phyloP scores from a whole-genome alignment of 257 asterid genomes.

The Cynanchum wilfordii region DNA sequence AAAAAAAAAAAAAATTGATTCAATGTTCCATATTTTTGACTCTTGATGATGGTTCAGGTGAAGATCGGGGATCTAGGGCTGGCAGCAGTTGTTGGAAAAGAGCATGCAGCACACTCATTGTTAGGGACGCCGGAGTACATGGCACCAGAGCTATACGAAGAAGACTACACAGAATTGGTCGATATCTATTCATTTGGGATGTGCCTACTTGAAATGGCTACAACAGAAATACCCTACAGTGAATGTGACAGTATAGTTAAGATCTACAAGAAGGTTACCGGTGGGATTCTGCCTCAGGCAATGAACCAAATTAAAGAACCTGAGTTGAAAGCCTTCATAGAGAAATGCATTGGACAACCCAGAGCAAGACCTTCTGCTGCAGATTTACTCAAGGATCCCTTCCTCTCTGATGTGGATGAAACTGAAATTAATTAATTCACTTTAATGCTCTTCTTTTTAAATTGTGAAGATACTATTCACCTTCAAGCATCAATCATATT shows the following conservation, averaged over 20 bases:
- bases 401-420: slow-evolving; percentile 44
- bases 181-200: slow-evolving; percentile 75
- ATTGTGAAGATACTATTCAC: too few relatives aligned
- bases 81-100: slow-evolving; percentile 59
- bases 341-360: slow-evolving; percentile 68
- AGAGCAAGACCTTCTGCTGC: slow-evolving; percentile 66
- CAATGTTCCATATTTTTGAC: too few relatives aligned
- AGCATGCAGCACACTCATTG: slow-evolving; percentile 54
- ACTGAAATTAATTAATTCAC: neutral
- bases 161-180: slow-evolving; percentile 52
- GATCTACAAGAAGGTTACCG: slow-evolving; percentile 59
- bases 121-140: slow-evolving; percentile 84
- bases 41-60: slow-evolving; percentile 32
- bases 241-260: slow-evolving; percentile 63
- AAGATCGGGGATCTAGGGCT: slow-evolving; percentile 77
- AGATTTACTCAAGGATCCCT: slow-evolving; percentile 57
- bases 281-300: slow-evolving; percentile 63
- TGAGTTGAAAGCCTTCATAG: slow-evolving; percentile 49
- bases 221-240: slow-evolving; percentile 56
- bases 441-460: too few relatives aligned
- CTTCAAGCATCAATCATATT: too few relatives aligned
- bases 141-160: slow-evolving; percentile 78
- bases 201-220: slow-evolving; percentile 86
- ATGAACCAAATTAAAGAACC: slow-evolving; percentile 58
- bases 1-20: too few relatives aligned